A percentile compares a stretch with the other conserved stretches of the same genome.
Evolutionary conservation across 208 protist genomes (phyloP).

Genomic region (Lotmaria passim): DNA sequence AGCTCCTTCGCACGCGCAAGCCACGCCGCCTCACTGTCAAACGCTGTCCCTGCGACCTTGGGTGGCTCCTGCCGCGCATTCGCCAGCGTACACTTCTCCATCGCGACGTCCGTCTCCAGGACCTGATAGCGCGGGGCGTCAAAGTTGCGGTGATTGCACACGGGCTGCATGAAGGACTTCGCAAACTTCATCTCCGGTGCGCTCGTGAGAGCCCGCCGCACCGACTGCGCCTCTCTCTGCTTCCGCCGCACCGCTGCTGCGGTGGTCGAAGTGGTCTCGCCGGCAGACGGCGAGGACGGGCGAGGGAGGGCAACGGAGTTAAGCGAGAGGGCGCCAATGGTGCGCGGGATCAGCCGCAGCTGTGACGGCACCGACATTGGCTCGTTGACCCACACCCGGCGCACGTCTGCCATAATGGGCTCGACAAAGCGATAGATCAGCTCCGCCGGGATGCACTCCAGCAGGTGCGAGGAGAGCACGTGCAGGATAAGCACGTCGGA

Average conservation of each 20-base stretch:
- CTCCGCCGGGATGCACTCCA: slow-evolving; percentile 83
- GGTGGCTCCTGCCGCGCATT: neutral
- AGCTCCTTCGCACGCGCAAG: slow-evolving; percentile 28
- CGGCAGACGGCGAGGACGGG: neutral
- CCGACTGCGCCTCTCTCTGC: slow-evolving; percentile 18
- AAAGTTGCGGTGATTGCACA: slow-evolving; percentile 50
- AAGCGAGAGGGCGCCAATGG: slow-evolving; percentile 55
- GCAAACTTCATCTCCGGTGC: slow-evolving; percentile 41
- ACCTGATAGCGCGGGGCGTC: slow-evolving; percentile 34
- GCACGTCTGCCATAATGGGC: slow-evolving; percentile 53
- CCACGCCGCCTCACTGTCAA: neutral
- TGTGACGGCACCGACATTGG: slow-evolving; percentile 84
- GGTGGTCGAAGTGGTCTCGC: no score
- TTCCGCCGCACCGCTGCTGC: neutral
- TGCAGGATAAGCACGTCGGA: slow-evolving; percentile 90
- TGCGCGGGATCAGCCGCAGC: slow-evolving; percentile 61
- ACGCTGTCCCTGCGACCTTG: neutral
- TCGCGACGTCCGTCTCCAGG: slow-evolving; percentile 13
- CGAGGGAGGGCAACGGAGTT: slow-evolving; percentile 27
- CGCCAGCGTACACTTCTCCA: slow-evolving; percentile 10
- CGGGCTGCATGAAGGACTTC: slow-evolving; percentile 62
- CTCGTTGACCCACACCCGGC: slow-evolving; percentile 73
- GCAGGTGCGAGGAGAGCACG: slow-evolving; percentile 73
- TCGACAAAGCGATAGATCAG: slow-evolving; percentile 63
- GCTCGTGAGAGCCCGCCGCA: slow-evolving; percentile 32